A percentile compares a stretch with the other conserved stretches of the same genome.
phyloP scores from a whole-genome alignment of 306 rosid species.

The Ormosia emarginata region DNA sequence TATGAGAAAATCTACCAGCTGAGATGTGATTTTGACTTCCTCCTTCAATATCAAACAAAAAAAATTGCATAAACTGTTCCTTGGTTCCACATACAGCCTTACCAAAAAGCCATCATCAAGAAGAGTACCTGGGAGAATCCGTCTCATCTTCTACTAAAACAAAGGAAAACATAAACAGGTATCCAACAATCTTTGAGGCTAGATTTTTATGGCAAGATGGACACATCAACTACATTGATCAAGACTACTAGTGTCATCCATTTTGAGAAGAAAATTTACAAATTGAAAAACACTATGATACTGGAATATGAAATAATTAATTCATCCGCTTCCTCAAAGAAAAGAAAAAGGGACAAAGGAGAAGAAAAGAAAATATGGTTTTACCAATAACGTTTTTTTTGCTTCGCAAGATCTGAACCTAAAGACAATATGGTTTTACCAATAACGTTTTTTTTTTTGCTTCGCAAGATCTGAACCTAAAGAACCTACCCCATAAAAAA shows the following conservation, averaged over 20 bases:
- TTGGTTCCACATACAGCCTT: conserved; percentile 17
- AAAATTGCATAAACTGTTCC: conserved; percentile 14
- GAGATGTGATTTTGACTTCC: conserved; percentile 25
- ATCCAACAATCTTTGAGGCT: neutral
- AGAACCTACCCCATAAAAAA: neutral
- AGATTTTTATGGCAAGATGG: neutral
- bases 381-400: neutral
- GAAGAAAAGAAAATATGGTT: neutral
- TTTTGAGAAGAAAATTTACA: neutral
- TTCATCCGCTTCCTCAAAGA: neutral
- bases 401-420: neutral
- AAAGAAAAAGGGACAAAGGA: neutral
- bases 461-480: neutral
- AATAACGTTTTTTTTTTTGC: neutral
- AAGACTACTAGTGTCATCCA: neutral
- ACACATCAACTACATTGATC: neutral
- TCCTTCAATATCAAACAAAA: conserved; percentile 31
- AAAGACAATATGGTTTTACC: neutral
- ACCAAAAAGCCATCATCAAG: conserved; percentile 21
- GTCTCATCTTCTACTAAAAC: conserved; percentile 20
- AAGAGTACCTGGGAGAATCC: conserved; percentile 17
- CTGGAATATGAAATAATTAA: neutral
- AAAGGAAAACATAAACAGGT: conserved; percentile 15
- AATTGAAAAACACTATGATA: neutral
- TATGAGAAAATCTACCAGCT: conserved; percentile 22